Base-by-base conservation (phyloP, 495 filamentous ascomycete genomes). In the Penicillium goetzii region DNA sequence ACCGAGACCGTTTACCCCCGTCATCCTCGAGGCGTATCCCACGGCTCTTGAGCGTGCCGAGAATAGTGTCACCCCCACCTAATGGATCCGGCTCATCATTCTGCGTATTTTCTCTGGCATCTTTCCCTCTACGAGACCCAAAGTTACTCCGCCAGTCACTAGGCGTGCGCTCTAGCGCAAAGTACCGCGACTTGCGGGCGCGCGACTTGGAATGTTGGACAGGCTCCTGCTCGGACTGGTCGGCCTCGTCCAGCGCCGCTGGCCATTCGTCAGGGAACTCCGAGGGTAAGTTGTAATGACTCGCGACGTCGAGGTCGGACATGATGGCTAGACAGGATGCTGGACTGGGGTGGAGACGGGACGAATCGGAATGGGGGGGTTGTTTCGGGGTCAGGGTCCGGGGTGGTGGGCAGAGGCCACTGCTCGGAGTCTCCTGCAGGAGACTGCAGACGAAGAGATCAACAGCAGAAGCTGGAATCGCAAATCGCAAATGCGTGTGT, bases 51-150 rank as follows among this genome's bases (percentile, higher is more conserved):
- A 99, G 79, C 12, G 90, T 82, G 64, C 88, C 83, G 61, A 97
- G 86, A n/a, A 99, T 92, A 69, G 91, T 96, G 53, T 91, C 88
- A 0, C 88, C 83, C 12, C 83, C 83, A 0, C 95, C 95, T 47
- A 99, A 76, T 2, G 95, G 92, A 73, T 99, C 95, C 1, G 92
- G 86, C 73, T 99, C 95, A 72, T 99, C 95, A 66, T 88, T 87
- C 70, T 92, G 91, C 19, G 92, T 89, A 67, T 89, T 94, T 65
- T 91, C 89, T 47, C 89, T 80, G 30, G 84, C 85, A 68, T 88
- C 85, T 38, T 81, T 85, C 19, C 84, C 87, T 71, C 81, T 89
- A 66, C 91, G 85, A 36, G 89, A 86, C 5, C 90, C 90, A 17
- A 89, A 85, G 15, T 89, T 81, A 58, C 85, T 90, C 68, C 81